Conservation (phyloP, 2,329 filamentous ascomycete species). For the Cytospora piceae region DNA sequence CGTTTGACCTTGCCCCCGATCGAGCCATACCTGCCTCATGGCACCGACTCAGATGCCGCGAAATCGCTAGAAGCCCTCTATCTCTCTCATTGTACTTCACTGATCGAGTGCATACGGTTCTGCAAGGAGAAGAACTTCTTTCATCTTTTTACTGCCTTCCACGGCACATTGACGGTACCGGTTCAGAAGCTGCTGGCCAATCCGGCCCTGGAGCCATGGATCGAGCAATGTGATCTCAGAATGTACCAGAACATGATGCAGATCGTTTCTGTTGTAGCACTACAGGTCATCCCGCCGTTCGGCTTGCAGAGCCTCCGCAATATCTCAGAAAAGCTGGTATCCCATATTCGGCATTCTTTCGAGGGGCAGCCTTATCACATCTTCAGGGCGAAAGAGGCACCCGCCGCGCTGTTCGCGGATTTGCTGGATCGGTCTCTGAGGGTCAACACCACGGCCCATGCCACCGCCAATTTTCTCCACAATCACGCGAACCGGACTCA, state of each 20-base stretch:
- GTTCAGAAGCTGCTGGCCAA: slow-evolving; percentile 91
- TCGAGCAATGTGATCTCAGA: slow-evolving; percentile 91
- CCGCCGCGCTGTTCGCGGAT: slow-evolving; percentile 85
- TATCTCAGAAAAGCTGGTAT: slow-evolving; percentile 80
- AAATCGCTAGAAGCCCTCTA: slow-evolving; percentile 87
- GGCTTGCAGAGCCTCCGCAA: slow-evolving; percentile 86
- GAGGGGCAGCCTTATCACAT: slow-evolving; percentile 84
- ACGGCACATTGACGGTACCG: slow-evolving; percentile 93
- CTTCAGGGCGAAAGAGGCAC: slow-evolving; percentile 81
- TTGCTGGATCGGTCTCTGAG: slow-evolving; percentile 84
- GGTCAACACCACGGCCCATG: slow-evolving; percentile 92
- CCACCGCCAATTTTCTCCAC: slow-evolving; percentile 89
- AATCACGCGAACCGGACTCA: slow-evolving; percentile 87
- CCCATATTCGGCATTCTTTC: slow-evolving; percentile 84
- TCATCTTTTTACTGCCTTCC: slow-evolving; percentile 91
- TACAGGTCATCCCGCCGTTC: slow-evolving; percentile 87
- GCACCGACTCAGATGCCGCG: slow-evolving; percentile 85
- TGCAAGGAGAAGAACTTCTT: slow-evolving; percentile 98
- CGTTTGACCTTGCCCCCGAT: slow-evolving; percentile 84
- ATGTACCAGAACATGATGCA: slow-evolving; percentile 98
- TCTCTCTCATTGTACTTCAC: slow-evolving; percentile 89
- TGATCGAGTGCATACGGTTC: slow-evolving; percentile 93
- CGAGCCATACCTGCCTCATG: slow-evolving; percentile 74
- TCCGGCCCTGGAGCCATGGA: slow-evolving; percentile 83
- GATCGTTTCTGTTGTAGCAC: slow-evolving; percentile 83